Base-by-base conservation (phyloP, 139 green algal genomes). In the Deuterostichococcus epilithicus region DNA sequence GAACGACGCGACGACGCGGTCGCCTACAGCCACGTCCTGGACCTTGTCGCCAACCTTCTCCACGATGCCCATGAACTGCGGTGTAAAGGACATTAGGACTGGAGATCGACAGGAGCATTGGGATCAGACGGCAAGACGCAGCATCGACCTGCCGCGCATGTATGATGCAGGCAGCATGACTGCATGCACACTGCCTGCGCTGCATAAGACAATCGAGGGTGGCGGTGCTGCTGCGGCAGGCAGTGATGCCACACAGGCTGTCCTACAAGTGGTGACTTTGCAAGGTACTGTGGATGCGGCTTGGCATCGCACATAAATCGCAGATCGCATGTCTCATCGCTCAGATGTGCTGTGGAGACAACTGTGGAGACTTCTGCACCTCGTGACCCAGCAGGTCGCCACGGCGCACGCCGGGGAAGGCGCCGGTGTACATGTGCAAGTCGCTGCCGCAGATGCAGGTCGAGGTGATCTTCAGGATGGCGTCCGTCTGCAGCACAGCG, bases 381-480 rank as follows among this genome's bases (percentile, higher is more conserved):
- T 94, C 86, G 73, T 91, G 86, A 5, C 86, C 86, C 75, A 91
- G 5, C 25, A 88, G 76, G 70, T 90, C 86, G 32, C 86, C 83
- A n/a, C 44, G 71, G 76, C 85, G 68, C 78, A 88, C 80, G 67
- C 83, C 83, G 0, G n/a, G n/a, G 28, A 36, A 69, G 2, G 32
- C n/a, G 30, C 63, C 63, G 63, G 84, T 44, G 72, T 82, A 91
- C 66, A 91, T 76, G 75, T 91, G 86, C 75, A 91, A 82, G 76
- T 91, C 86, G 37, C 68, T 82, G 42, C 86, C 86, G 70, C 86
- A 91, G 78, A 91, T 89, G 59, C 80, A 82, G 35, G 80, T 87
- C 75, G 72, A 73, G 1, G 83, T 88, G 15, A 90, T 73, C 5
- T 77, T 78, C 22, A 90, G 35, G 5, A 90, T 52, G 0, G 81